Base-by-base conservation (phyloP, 2,329 filamentous ascomycete species). In the Diaporthe batatas region DNA sequence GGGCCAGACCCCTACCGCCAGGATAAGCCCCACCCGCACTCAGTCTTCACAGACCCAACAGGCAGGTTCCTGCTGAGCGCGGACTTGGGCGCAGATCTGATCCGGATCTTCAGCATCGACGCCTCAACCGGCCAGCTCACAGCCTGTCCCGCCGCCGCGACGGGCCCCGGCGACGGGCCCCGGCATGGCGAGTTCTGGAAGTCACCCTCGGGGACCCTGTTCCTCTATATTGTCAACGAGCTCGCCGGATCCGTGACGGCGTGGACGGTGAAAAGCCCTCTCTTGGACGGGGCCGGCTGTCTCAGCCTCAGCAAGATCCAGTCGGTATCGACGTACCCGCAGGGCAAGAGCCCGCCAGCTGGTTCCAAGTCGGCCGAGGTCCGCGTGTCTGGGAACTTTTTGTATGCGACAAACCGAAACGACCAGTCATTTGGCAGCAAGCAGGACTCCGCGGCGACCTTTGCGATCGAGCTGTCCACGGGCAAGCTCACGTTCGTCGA, bases 381-480 rank as follows among this genome's bases (percentile, higher is more conserved):
- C n/a, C 82, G 83, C 58, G 80, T 90, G 8, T 79, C 76, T 36
- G 88, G 87, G 76, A 85, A 86, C 75, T 91, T 88, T 79, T 76
- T 92, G 54, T 86, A 92, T 79, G 87, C 87, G 11, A 87, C 88
- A 21, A 93, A 93, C 83, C 87, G 91, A 71, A 88, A 89, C 75
- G 90, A 91, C 79, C 83, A 87, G 73, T 84, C 87, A 2, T 91
- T 91, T 79, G 82, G 83, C n/a, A 75, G 82, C 3, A 80, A 86
- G 58, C 84, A 88, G 54, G 89, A 91, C 79, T 89, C 90, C 0
- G 80, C 91, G 29, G 85, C 86, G 0, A 87, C 85, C 1, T 91
- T 87, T 79, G 72, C 80, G 2, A 85, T 90, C 70, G 79, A 84
- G 68, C 47, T 79, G 0, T 75, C 79, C 0, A 82, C 87, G 23